Base-by-base conservation (phyloP, 441 rosid genomes). In the Corymbia calophylla region DNA sequence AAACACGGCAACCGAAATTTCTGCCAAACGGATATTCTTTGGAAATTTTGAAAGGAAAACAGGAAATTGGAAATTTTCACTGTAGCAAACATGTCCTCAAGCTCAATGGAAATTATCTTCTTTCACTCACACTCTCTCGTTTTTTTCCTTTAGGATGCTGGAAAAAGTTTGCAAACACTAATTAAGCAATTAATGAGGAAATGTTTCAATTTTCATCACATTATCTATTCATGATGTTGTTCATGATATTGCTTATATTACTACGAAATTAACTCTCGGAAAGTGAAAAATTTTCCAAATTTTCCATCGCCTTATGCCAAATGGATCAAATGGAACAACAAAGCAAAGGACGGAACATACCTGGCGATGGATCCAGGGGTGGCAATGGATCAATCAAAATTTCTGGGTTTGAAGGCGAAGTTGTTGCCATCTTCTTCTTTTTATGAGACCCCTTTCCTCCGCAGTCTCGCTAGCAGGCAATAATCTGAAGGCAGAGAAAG, bases 131-230 rank as follows among this genome's bases (percentile, higher is more conserved):
- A 27, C 17, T 27, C 68, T 11, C 16, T 12, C 7, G 6, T 11
- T 60, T 27, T 60, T 60, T 12, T 25, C 16, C 0, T 5, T 27
- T 11, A 27, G 0, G 17, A 27, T 1, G 12, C 0, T 58, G 2
- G 6, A 60, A 60, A 60, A 27, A 12, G 16, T 27, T 15, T 27
- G 3, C 2, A 16, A 0, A 25, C 66, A 60, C 66, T 60, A 27
- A 0, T 27, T 27, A 11, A 60, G 31, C 66, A 60, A 27, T 60
- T 0, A 27, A 60, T 27, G 0, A 27, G 31, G 31, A 12, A 60
- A 60, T 11, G 66, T 27, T 60, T 27, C 0, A 11, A 27, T 1
- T 27, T 60, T 27, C 31, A 27, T 9, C 16, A 31, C 31, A 27
- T 27, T 11, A 60, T 60, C 66, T 25, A 25, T 58, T n/a, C n/a